Evolutionary conservation across 2,329 filamentous ascomycete species (phyloP).

Genomic region (Nakataea oryzae): DNA sequence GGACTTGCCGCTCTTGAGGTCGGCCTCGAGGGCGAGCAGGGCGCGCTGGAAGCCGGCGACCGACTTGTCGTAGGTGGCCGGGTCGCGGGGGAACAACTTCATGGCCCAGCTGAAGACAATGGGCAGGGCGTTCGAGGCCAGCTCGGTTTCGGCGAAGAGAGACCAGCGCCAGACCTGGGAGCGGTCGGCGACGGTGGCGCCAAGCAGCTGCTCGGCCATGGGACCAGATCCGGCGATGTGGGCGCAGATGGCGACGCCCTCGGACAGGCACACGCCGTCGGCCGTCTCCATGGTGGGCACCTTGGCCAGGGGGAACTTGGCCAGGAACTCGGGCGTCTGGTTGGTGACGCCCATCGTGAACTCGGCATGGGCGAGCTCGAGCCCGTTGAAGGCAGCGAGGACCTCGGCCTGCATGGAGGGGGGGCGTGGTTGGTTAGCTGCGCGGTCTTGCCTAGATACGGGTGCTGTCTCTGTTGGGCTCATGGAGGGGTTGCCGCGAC

Average conservation of each 20-base stretch:
- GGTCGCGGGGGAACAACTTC: slow-evolving; percentile 17
- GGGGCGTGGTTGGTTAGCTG: neutral
- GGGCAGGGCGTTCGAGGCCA: slow-evolving; percentile 13
- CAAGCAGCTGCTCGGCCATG: slow-evolving; percentile 30
- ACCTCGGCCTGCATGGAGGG: slow-evolving; percentile 17
- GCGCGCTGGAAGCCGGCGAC: slow-evolving; percentile 15
- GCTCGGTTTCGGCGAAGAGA: slow-evolving; percentile 27
- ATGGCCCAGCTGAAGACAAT: slow-evolving; percentile 15
- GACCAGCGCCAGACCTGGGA: slow-evolving; percentile 35
- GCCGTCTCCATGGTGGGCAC: slow-evolving; percentile 35
- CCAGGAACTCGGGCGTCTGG: slow-evolving; percentile 29
- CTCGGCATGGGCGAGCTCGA: slow-evolving; percentile 20
- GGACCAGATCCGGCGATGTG: slow-evolving; percentile 35
- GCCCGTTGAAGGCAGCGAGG: slow-evolving; percentile 25
- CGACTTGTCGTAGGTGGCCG: slow-evolving; percentile 12
- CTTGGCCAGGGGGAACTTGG: slow-evolving; percentile 42
- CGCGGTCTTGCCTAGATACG: neutral
- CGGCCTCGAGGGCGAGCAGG: slow-evolving; percentile 17
- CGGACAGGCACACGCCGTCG: slow-evolving; percentile 33
- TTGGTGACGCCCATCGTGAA: slow-evolving; percentile 32
- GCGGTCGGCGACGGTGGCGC: slow-evolving; percentile 25
- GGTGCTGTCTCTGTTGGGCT: neutral
- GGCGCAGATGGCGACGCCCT: slow-evolving; percentile 34
- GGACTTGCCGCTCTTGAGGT: slow-evolving; percentile 21
- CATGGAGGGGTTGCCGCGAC: too few relatives aligned